A percentile compares a stretch with the other conserved stretches of the same genome.
Evolutionary conservation across 305 asterid species (phyloP).

Genomic region (Ajuga reptans): DNA sequence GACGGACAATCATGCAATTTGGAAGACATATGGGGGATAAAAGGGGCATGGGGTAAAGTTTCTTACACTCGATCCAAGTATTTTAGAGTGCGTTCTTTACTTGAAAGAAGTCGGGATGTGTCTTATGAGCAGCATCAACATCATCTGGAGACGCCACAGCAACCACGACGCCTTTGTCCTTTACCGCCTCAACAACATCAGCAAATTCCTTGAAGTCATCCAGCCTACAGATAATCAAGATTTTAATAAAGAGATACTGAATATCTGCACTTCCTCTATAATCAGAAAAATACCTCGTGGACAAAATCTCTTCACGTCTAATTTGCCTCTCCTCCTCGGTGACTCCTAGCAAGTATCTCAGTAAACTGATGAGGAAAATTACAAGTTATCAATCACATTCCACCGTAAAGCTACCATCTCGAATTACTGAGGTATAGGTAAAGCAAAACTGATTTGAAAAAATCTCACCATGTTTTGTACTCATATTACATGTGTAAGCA

Average conservation of each 20-base stretch:
- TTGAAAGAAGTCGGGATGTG: constrained; percentile 54
- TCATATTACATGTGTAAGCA: too few relatives aligned
- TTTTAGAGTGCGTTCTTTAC: constrained; percentile 72
- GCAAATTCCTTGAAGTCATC: constrained; percentile 85
- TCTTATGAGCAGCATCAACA: constrained; percentile 70
- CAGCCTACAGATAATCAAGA: constrained; percentile 35
- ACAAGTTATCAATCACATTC: constrained; percentile 7
- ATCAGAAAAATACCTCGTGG: constrained; percentile 54
- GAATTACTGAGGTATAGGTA: neutral
- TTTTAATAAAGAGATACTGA: neutral
- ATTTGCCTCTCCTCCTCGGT: constrained; percentile 79
- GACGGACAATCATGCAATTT: neutral
- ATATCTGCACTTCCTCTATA: neutral
- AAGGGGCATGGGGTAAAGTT: neutral
- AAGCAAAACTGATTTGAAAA: neutral
- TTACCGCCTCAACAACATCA: constrained; percentile 55
- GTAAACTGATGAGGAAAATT: constrained; percentile 43
- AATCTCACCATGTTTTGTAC: neutral
- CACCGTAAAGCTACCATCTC: neutral
- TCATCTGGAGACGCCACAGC: constrained; percentile 89
- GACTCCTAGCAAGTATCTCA: constrained; percentile 76
- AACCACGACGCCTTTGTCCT: constrained; percentile 73
- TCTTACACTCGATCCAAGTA: neutral
- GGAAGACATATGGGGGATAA: neutral
- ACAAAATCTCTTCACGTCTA: constrained; percentile 84